These are phyloP conservation scores for Leishmania martiniquensis DNA, from an alignment of 208 protist species.

Conservation along the genomic window DNA sequence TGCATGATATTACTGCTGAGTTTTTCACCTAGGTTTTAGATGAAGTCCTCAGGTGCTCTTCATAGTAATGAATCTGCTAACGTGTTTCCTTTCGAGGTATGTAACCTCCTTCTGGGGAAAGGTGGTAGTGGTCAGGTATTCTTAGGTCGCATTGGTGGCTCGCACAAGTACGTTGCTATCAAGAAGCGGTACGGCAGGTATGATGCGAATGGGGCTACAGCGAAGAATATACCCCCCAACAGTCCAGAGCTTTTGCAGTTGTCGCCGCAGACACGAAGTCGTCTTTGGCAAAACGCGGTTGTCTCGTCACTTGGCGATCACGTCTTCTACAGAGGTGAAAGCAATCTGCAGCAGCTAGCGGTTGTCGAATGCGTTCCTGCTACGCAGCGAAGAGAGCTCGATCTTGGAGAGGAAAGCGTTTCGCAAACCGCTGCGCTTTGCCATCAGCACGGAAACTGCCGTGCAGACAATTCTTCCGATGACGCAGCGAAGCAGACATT, in stretches of 20 bases:
- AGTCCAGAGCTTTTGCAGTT: background rate
- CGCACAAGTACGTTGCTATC: conserved; percentile 60
- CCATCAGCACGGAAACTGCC: conserved; percentile 4
- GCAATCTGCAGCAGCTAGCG: background rate
- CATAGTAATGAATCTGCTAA: conserved; percentile 3
- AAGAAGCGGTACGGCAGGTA: conserved; percentile 59
- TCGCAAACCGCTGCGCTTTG: conserved; percentile 31
- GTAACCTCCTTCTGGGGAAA: conserved; percentile 70
- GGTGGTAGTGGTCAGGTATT: conserved; percentile 79
- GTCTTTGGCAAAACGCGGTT: background rate
- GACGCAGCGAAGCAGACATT: background rate
- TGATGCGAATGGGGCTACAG: background rate
- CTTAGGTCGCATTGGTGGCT: conserved; percentile 44
- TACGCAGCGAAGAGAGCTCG: conserved; percentile 20
- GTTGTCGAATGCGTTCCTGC: background rate
- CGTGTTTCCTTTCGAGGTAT: conserved; percentile 67
- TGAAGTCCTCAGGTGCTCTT: conserved; percentile 3
- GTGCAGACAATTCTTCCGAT: background rate
- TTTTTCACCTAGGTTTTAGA: conserved; percentile 10
- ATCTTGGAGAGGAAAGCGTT: conserved; percentile 42
- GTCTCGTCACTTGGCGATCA: background rate
- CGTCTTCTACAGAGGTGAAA: background rate
- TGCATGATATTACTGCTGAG: background rate
- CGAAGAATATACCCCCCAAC: background rate
- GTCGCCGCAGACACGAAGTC: background rate